Evolutionary conservation across 2,329 filamentous ascomycete genomes (phyloP).

Genomic region (Berkeleyomyces basicola): DNA sequence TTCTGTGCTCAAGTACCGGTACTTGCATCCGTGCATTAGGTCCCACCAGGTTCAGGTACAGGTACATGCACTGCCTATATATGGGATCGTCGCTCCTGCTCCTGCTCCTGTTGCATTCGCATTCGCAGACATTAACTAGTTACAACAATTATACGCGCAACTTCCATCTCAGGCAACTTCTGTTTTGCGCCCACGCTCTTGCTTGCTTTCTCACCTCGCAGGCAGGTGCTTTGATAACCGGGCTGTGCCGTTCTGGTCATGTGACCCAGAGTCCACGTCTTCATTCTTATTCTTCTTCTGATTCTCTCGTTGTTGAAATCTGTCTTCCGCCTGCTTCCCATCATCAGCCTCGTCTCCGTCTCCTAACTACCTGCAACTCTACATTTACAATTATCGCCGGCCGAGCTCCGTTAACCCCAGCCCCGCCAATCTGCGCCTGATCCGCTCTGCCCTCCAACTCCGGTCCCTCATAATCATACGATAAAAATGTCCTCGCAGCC

Average conservation of each 20-base stretch:
- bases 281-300: background rate
- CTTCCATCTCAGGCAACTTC: background rate
- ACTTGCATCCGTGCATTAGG: no score
- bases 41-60: no score
- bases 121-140: background rate
- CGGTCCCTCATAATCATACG: background rate
- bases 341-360: background rate
- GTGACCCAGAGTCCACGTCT: background rate
- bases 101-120: background rate
- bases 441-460: background rate
- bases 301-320: background rate
- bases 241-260: background rate
- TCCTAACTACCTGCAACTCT: background rate
- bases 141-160: background rate
- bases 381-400: no score
- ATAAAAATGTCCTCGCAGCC: constrained; percentile 26
- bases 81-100: background rate
- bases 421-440: no score
- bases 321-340: background rate
- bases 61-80: no score
- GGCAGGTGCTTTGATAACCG: background rate
- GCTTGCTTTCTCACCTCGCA: background rate
- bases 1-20: no score
- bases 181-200: background rate
- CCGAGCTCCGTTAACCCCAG: no score